Conservation (phyloP, 2,329 filamentous ascomycete genomes). For the Magnaporthiopsis rhizophila region DNA sequence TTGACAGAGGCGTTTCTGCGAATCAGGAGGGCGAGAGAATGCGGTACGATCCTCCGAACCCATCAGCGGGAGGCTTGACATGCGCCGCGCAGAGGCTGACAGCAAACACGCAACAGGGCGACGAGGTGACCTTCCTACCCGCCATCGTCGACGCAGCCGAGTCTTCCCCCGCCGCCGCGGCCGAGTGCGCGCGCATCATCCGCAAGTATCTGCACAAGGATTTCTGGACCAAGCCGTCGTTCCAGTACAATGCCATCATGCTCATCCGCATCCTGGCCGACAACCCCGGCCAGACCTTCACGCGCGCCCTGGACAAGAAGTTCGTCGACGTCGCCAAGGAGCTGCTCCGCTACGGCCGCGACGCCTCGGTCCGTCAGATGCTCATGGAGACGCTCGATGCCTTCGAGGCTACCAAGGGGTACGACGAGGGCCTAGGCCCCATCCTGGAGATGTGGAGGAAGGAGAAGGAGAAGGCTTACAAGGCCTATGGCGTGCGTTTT, state of each 20-base stretch:
- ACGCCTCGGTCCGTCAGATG: slow-evolving; percentile 75
- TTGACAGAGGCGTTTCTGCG: slow-evolving; percentile 68
- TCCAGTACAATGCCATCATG: slow-evolving; percentile 96
- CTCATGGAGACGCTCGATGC: slow-evolving; percentile 78
- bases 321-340: slow-evolving; percentile 72
- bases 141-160: slow-evolving; percentile 92
- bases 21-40: slow-evolving; percentile 56
- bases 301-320: slow-evolving; percentile 79
- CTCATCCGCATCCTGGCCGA: slow-evolving; percentile 84
- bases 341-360: slow-evolving; percentile 61
- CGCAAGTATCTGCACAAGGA: slow-evolving; percentile 75
- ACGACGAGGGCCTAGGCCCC: slow-evolving; percentile 65
- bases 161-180: slow-evolving; percentile 78
- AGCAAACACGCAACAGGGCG: slow-evolving; percentile 44
- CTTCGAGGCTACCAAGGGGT: slow-evolving; percentile 62
- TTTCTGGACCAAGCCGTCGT: slow-evolving; percentile 54
- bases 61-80: no score
- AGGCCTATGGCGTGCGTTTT: slow-evolving; percentile 39
- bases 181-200: slow-evolving; percentile 71
- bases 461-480: slow-evolving; percentile 63
- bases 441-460: slow-evolving; percentile 83
- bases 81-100: neutral
- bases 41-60: slow-evolving; percentile 33
- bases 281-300: slow-evolving; percentile 86
- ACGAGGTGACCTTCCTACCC: slow-evolving; percentile 88